Percentiles rank a stretch among this genome's conserved stretches.
Conservation (phyloP, 2,329 filamentous ascomycete genomes). For the Metarhizium humberi region DNA sequence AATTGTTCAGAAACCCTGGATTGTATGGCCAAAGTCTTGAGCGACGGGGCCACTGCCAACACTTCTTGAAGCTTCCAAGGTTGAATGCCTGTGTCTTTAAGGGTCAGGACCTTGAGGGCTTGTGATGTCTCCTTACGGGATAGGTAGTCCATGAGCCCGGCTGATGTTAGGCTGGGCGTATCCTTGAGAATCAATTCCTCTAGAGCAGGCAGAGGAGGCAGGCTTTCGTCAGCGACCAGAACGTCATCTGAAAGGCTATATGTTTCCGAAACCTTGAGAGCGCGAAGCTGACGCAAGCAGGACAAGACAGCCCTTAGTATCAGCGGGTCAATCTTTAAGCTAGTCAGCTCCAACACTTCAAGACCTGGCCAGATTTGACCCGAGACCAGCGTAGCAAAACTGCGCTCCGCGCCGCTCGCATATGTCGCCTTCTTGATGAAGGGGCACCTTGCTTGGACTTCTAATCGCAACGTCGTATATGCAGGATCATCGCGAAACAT, state of each 20-base stretch:
- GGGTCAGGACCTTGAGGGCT: conserved; percentile 56
- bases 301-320: conserved; percentile 63
- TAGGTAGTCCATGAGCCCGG: conserved; percentile 62
- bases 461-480: conserved; percentile 68
- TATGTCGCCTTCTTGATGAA: conserved; percentile 88
- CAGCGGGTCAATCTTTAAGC: conserved; percentile 59
- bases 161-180: conserved; percentile 60
- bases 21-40: conserved; percentile 48
- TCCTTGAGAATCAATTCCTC: conserved; percentile 65
- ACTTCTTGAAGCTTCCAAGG: conserved; percentile 52
- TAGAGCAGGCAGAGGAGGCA: conserved; percentile 67
- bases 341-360: conserved; percentile 62
- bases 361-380: conserved; percentile 60
- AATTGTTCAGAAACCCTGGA: conserved; percentile 41
- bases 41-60: conserved; percentile 44
- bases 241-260: conserved; percentile 66
- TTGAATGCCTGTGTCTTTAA: conserved; percentile 64
- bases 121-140: conserved; percentile 48
- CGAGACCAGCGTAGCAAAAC: conserved; percentile 59
- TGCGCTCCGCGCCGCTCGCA: conserved; percentile 65
- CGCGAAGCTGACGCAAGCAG: conserved; percentile 56
- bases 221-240: conserved; percentile 55
- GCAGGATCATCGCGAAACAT: conserved; percentile 73
- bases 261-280: conserved; percentile 65
- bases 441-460: conserved; percentile 74